These are phyloP conservation scores for Chenopodium quinoa DNA, from an alignment of 148 eudicot species.

Conservation along the genomic window DNA sequence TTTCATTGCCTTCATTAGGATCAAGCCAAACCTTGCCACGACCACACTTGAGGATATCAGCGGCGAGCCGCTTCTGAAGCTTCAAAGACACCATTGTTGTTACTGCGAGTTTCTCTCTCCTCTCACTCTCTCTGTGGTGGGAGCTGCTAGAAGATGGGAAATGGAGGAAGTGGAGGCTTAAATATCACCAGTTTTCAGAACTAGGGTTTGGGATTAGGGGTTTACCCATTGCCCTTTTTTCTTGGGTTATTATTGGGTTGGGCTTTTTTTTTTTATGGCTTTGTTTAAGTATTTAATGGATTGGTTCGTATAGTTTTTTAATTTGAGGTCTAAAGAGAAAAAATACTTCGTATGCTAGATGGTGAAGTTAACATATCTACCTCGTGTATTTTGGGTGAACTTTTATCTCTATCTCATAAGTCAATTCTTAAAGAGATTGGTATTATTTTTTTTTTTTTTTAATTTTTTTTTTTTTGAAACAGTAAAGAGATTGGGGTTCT, in stretches of 20 bases:
- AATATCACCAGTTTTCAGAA: slow-evolving; percentile 4
- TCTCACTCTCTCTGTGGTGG: slow-evolving; percentile 8
- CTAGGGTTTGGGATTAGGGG: slow-evolving; percentile 27
- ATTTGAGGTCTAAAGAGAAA: no score
- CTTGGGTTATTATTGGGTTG: background rate
- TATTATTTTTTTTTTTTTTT: no score
- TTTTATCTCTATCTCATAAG: no score
- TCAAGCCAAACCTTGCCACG: slow-evolving; percentile 81
- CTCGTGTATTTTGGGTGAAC: no score
- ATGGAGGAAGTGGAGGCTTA: background rate
- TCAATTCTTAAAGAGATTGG: no score
- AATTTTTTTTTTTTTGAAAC: no score
- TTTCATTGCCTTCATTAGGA: slow-evolving; percentile 76
- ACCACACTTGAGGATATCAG: slow-evolving; percentile 71
- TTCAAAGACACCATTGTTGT: slow-evolving; percentile 66
- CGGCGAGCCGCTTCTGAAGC: slow-evolving; percentile 81
- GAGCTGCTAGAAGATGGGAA: slow-evolving; percentile 22
- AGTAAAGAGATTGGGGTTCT: no score
- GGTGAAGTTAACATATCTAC: no score
- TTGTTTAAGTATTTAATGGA: no score
- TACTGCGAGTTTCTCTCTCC: slow-evolving; percentile 23
- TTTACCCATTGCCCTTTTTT: background rate
- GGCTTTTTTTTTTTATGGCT: background rate
- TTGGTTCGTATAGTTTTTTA: no score
- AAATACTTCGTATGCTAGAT: no score